Evolutionary conservation across 495 filamentous ascomycete genomes (phyloP), one percentile per base, ranked within the genome.

Genomic region (Aspergillus nanangensis): DNA sequence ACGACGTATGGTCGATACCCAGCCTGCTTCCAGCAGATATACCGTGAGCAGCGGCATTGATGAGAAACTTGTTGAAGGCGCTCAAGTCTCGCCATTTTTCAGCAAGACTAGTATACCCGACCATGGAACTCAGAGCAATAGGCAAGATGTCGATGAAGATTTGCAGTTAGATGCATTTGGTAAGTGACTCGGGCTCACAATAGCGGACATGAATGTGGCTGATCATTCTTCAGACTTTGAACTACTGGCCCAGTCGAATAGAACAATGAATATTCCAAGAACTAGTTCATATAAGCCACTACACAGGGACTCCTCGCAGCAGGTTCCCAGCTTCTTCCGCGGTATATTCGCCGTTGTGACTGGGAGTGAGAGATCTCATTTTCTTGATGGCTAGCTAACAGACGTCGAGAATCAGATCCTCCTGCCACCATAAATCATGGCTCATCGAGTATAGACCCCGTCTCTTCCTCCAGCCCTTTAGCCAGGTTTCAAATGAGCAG

Each of bases 141-240:
- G 35, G 3, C 24, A 40, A 1, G 22, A 27, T 31, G 39, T 10
- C 17, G 56, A 61, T 36, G 60, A 60, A 4, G 58, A 60, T 17
- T 20, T 56, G 44, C 43, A 68, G 24, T 57, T 73, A 17, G 76
- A 80, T 68, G 69, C 64, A 3, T 79, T 78, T 58, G 76, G 78
- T 81, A 47, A 56, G 65, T 27, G 20, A 19, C 2, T 1, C n/a
- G 18, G 43, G 11, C 51, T 27, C 8, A 27, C 11, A 4, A 24
- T 42, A 17, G 24, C 15, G 22, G 3, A n/a, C n/a, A n/a, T n/a
- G n/a, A 1, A 25, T 3, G 25, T 33, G 15, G 38, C 35, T 18
- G 23, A 18, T n/a, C 18, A 34, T 34, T 2, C 13, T n/a, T 47
- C 19, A 74, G 70, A 74, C 27, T 55, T 69, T n/a, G 67, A 72